phyloP scores from a whole-genome alignment of 2,329 filamentous ascomycete species.

The Diplodia intermedia region DNA sequence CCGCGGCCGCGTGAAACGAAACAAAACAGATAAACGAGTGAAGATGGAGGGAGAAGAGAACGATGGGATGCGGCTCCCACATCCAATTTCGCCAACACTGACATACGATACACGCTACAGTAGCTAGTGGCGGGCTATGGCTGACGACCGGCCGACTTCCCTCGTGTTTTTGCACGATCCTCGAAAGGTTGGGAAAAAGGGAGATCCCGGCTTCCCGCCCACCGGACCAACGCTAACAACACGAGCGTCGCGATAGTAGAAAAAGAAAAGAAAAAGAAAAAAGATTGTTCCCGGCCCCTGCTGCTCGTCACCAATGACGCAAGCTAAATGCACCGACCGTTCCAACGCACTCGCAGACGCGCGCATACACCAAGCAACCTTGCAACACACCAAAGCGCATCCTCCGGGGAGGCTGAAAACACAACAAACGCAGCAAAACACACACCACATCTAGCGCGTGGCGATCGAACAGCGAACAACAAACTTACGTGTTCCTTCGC shows the following conservation, averaged over 20 bases:
- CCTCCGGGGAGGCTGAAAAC: not conserved
- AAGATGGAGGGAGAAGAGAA: not conserved
- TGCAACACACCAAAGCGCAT: not conserved
- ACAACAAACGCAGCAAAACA: not conserved
- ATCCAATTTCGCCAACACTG: not conserved
- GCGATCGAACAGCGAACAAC: not conserved
- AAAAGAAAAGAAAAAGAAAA: not conserved
- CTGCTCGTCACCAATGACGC: not conserved
- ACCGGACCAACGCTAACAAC: not conserved
- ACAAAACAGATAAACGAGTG: no score
- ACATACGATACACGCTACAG: conserved; percentile 10
- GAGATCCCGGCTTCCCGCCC: conserved; percentile 3
- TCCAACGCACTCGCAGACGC: not conserved
- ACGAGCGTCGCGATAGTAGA: not conserved
- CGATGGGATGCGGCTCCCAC: not conserved
- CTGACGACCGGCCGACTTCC: not conserved
- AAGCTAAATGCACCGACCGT: not conserved
- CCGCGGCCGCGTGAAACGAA: not conserved
- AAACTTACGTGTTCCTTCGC: not conserved
- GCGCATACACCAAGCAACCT: not conserved
- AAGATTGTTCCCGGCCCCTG: not conserved
- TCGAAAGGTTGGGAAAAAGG: conserved; percentile 7
- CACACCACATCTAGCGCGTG: not conserved
- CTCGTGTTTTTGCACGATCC: conserved; percentile 18
- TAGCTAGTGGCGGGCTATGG: conserved; percentile 1